phyloP scores from a whole-genome alignment of 345 rosid species.

The Aethionema arabicum region DNA sequence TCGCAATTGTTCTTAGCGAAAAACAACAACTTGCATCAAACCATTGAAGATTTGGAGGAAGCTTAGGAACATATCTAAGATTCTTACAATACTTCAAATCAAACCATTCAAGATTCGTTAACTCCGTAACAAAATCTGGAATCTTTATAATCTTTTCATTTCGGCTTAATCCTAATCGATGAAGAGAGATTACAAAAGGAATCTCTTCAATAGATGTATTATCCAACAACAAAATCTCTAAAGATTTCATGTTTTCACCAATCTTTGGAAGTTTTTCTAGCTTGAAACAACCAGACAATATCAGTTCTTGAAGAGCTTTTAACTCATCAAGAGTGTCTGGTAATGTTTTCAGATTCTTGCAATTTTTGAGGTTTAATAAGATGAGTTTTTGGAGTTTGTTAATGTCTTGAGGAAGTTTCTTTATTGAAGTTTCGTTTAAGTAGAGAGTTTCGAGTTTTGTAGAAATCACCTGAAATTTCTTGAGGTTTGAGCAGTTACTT shows the following conservation, averaged over 20 bases:
- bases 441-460: not conserved
- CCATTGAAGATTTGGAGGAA: not conserved
- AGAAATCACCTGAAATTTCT: conserved; percentile 6
- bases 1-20: not conserved
- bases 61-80: not conserved
- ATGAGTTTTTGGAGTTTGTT: not conserved
- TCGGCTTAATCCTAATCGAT: not conserved
- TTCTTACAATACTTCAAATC: not conserved
- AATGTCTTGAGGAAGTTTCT: not conserved
- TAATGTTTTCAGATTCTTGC: not conserved
- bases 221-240: too few relatives aligned
- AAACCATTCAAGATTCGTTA: not conserved
- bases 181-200: not conserved
- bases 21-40: not conserved
- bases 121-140: not conserved
- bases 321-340: not conserved
- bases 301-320: not conserved
- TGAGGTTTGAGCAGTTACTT: conserved; percentile 10
- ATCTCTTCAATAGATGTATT: too few relatives aligned
- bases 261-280: too few relatives aligned
- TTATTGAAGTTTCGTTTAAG: conserved; percentile 8
- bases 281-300: too few relatives aligned
- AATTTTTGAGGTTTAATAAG: not conserved
- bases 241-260: too few relatives aligned
- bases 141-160: not conserved